Base-by-base conservation (phyloP, 169 alveolate genomes). In the Miamiensis avidus region DNA sequence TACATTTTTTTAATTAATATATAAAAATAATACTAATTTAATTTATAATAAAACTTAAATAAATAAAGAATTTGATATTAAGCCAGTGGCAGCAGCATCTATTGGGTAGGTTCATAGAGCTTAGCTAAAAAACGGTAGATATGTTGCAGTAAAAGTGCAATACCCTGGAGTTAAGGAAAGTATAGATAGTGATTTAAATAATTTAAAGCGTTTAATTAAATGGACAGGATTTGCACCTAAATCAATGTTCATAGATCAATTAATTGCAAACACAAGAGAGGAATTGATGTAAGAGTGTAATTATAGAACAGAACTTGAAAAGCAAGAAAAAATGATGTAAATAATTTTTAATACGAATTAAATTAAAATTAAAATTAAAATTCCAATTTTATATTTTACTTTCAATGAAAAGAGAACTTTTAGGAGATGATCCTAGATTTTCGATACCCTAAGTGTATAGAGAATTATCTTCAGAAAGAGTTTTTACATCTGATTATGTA, bases 11-110 rank as follows among this genome's bases (percentile, higher is more conserved):
- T 11, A 49, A 49, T 49, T 49, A 11, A 49, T 11, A 49, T 49
- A 11, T 49, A 49, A 49, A 49, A 49, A 49, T 49, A 49, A 11
- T 11, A 49, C 4, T 11, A 20, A 49, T 11, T 49, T 49, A 49
- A 49, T 49, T 11, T n/a, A n/a, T n/a, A n/a, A n/a, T n/a, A n/a
- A n/a, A n/a, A n/a, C n/a, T n/a, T n/a, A 79, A 82, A 33, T 49
- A 49, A 11, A 11, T 49, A 49, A 49, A 49, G 91, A 88, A 30
- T 92, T 94, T 64, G 85, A 89, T 65, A 34, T 89, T 26, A 88
- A 75, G 49, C 97, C 97, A 4, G 87, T 94, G 77, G 97, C 97
- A 28, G 97, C 97, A 28, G 97, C 97, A 25, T 88, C 94, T 30
- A 93, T 94, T 75, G 97, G 97, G 0, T 87, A 94, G 78, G 97